Base-by-base conservation (phyloP, 306 rosid genomes). In the Adenanthera pavonina region DNA sequence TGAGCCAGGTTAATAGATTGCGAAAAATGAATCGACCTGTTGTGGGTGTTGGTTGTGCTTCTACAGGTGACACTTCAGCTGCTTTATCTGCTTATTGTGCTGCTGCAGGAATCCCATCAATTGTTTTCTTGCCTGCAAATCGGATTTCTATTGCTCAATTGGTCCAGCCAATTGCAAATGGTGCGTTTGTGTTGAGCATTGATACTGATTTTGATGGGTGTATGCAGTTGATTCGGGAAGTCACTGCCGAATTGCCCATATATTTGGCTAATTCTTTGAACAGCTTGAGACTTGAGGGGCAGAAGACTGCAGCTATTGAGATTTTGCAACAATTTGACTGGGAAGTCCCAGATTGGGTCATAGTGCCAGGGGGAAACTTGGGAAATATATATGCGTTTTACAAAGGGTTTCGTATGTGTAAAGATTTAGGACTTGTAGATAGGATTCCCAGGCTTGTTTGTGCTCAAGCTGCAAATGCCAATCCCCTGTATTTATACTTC, bases 131-230 rank as follows among this genome's bases (percentile, higher is more conserved):
- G n/a, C 95, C 94, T 0, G 84, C 94, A 0, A 92, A 94, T 48
- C 80, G 84, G 71, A 94, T 94, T 7, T 94, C 97, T 0, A 43
- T 94, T 4, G 97, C 94, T 2, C 94, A 94, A n/a, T 52, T 93
- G 84, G 98, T 93, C 16, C 97, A 93, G 75, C 97, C 98, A 0
- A 93, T 93, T 25, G 97, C 98, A 1, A 93, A 91, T 72, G 97
- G 97, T 2, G 98, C 98, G 0, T 91, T 91, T 65, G 98, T 94
- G 57, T 62, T 94, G 69, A 91, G 94, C 52, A 75, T 94, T 19
- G 98, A 94, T 47, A 90, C 98, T 1, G 98, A 94, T 89, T 94
- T 94, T 17, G 97, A 94, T 49, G 98, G 98, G 0, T 93, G 98
- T 54, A 93, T 91, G 98, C 91, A 89, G 54, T 47, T 91, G 87